Evolutionary conservation across 768 basidiomycete species (phyloP).

Genomic region (Imleria badia): DNA sequence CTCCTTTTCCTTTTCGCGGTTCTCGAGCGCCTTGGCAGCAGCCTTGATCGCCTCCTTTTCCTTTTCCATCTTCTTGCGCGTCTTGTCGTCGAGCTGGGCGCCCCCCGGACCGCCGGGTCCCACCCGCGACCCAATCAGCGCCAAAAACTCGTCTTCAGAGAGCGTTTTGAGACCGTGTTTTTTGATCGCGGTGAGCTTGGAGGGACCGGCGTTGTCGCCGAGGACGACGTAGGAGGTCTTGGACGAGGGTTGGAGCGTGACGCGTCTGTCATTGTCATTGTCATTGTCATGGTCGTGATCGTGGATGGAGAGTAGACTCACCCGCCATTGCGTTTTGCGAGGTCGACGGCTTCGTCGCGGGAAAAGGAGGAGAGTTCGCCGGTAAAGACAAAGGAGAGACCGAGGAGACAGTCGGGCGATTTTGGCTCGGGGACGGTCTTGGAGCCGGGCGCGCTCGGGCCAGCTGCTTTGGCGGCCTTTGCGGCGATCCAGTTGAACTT

Average conservation of each 20-base stretch:
- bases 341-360: conserved; percentile 80
- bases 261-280: conserved; percentile 54
- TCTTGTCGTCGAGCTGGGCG: conserved; percentile 68
- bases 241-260: conserved; percentile 83
- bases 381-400: conserved; percentile 92
- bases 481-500: conserved; percentile 48
- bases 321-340: conserved; percentile 94
- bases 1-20: conserved; percentile 42
- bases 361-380: conserved; percentile 87
- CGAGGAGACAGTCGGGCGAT: conserved; percentile 78
- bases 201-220: conserved; percentile 83
- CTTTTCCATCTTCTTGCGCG: conserved; percentile 75
- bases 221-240: conserved; percentile 90
- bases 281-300: too few relatives aligned
- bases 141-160: conserved; percentile 83
- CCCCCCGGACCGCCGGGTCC: conserved; percentile 39
- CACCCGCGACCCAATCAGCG: conserved; percentile 74
- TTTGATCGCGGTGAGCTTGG: conserved; percentile 84
- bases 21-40: conserved; percentile 78
- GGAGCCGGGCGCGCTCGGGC: conserved; percentile 55
- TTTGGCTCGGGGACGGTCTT: conserved; percentile 69
- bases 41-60: conserved; percentile 74
- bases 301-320: conserved; percentile 36
- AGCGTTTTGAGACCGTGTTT: conserved; percentile 75
- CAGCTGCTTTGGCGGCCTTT: conserved; percentile 60